A percentile compares a stretch with the other conserved stretches of the same genome.
Evolutionary conservation across 768 basidiomycete genomes (phyloP).

Genomic region (Postia placenta): DNA sequence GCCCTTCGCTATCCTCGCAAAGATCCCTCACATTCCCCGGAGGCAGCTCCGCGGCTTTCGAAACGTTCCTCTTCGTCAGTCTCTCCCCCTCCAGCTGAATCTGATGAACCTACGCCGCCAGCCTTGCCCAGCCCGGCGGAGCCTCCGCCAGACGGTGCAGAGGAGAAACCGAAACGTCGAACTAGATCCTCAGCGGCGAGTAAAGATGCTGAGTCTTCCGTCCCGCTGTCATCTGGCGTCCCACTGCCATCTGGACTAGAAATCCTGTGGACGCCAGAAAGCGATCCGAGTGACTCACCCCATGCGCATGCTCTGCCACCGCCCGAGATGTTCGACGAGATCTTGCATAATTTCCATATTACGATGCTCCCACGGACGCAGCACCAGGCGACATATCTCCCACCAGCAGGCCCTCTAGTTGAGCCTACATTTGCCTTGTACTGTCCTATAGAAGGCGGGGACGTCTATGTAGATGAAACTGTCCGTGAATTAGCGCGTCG

Average conservation of each 20-base stretch:
- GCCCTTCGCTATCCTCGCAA: constrained; percentile 26
- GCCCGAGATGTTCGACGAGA: constrained; percentile 70
- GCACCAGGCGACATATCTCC: constrained; percentile 57
- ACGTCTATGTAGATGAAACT: constrained; percentile 75
- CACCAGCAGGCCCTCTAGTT: constrained; percentile 44
- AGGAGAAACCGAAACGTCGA: constrained; percentile 31
- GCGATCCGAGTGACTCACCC: constrained; percentile 16
- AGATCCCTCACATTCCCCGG: constrained; percentile 14
- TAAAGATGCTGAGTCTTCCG: constrained; percentile 22
- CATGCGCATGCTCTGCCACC: constrained; percentile 48
- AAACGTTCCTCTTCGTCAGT: constrained; percentile 32
- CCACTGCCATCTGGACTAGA: constrained; percentile 48
- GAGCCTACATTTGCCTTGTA: constrained; percentile 86
- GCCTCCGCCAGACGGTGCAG: constrained; percentile 29
- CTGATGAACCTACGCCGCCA: constrained; percentile 11
- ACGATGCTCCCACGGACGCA: constrained; percentile 80
- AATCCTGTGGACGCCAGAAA: constrained; percentile 59
- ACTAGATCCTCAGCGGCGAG: constrained; percentile 22
- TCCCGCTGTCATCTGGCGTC: constrained; percentile 47
- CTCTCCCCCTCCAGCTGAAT: constrained; percentile 9
- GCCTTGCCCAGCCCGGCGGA: constrained; percentile 16
- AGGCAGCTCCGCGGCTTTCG: constrained; percentile 16
- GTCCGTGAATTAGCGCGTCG: constrained; percentile 71
- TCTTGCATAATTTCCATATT: constrained; percentile 68
- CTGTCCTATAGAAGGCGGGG: constrained; percentile 85